Evolutionary conservation across 192 early-diverging fungal species (phyloP), one percentile per base, ranked within the genome.

Genomic region (Pilobolus umbonatus): DNA sequence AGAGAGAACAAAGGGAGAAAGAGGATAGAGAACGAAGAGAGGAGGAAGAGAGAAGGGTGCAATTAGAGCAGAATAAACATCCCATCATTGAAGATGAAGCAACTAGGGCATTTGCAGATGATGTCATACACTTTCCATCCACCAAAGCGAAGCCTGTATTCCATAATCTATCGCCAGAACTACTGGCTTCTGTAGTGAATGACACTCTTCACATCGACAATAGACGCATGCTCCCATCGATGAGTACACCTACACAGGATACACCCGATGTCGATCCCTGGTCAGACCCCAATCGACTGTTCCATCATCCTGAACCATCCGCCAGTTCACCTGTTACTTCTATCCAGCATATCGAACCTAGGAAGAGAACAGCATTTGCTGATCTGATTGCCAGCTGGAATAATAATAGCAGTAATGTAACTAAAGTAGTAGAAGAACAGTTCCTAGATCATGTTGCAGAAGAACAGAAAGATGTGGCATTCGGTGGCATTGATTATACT

Each of bases 311-410:
- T 35, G 57, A 59, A 26, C 57, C 57, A 0, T 59, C 57, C 3
- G 31, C 44, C 21, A 59, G 57, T 15, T 48, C 57, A 9, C 57
- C 57, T 22, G 17, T 57, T 8, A 32, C 48, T 2, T 22, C 57
- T 5, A 24, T 45, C 12, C 14, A 44, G 6, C 35, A 49, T 0
- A 65, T 65, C 22, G 64, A 57, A 6, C 64, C 64, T 22, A 31
- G 25, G 10, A 65, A 59, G 32, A 55, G 40, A 29, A 46, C 47
- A 34, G 64, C 64, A 35, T 65, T 65, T 65, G 64, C 64, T 6
- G 64, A 65, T 44, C 26, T 65, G 25, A 65, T 65, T 52, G 48
- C 31, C n/a, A 65, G 50, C 50, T 65, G 64, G 64, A 46, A 65
- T 38, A 34, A 43, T n/a, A 39, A 25, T 9, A 22, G 14, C 29